These are phyloP conservation scores for barley (Hordeum vulgare) DNA, from an alignment of 176 grass and related monocot species.

Conservation along the genomic window DNA sequence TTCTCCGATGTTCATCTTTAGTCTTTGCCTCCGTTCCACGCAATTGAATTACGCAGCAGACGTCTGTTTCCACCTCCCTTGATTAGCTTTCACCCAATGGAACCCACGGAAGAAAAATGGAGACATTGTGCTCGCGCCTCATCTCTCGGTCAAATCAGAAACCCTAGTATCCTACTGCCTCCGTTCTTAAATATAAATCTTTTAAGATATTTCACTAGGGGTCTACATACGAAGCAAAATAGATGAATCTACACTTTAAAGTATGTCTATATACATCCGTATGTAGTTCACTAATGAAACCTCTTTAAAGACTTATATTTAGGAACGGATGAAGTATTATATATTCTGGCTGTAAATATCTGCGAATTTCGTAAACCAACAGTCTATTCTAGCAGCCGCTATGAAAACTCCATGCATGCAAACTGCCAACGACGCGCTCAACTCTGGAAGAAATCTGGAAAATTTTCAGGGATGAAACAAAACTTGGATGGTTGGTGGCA, in stretches of 20 bases:
- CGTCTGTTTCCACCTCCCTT: background rate
- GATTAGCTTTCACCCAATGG: background rate
- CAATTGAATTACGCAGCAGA: background rate
- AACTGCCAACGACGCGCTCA: background rate
- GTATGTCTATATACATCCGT: too few species aligned
- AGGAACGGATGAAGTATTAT: too few species aligned
- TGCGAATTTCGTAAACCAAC: background rate
- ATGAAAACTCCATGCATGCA: background rate
- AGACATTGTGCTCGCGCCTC: background rate
- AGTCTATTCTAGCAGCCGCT: background rate
- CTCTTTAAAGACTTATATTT: too few species aligned
- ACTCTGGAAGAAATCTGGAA: background rate
- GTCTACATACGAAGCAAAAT: too few species aligned
- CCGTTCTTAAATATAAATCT: too few species aligned
- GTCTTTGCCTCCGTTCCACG: background rate
- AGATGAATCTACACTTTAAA: too few species aligned
- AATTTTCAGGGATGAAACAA: background rate
- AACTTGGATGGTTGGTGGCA: background rate
- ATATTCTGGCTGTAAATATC: background rate
- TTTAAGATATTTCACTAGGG: too few species aligned
- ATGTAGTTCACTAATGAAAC: too few species aligned
- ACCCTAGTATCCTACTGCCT: background rate
- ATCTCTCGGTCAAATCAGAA: background rate
- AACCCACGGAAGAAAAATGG: background rate
- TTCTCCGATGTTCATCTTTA: background rate